Evolutionary conservation across 2,329 filamentous ascomycete genomes (phyloP).

Genomic region (Xylariaceae sp.): DNA sequence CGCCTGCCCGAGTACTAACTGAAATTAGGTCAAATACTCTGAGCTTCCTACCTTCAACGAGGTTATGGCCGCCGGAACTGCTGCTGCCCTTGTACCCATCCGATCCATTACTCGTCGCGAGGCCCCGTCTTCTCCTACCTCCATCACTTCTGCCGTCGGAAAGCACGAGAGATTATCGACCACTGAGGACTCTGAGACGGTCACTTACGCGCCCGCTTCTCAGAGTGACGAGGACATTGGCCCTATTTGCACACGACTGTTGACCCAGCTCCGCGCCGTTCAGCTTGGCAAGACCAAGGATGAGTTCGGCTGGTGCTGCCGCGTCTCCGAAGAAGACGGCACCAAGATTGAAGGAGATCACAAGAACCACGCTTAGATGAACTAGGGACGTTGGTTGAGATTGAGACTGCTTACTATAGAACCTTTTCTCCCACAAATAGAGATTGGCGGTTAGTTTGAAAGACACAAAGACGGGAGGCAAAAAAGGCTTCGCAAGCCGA

Average conservation of each 20-base stretch:
- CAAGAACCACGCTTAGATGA: conserved; percentile 5
- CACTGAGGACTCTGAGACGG: conserved; percentile 42
- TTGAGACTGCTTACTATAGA: neutral
- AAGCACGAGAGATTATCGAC: conserved; percentile 37
- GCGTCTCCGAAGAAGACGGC: conserved; percentile 43
- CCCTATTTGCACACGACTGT: conserved; percentile 63
- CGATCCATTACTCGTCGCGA: conserved; percentile 73
- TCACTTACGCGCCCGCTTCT: conserved; percentile 46
- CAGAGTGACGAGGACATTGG: conserved; percentile 63
- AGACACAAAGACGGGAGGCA: too few relatives aligned
- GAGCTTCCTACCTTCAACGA: conserved; percentile 57
- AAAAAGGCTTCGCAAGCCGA: too few relatives aligned
- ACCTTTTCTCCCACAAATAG: too few relatives aligned
- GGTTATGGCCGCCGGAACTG: conserved; percentile 87
- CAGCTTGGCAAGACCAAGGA: conserved; percentile 78
- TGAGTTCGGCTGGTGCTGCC: conserved; percentile 64
- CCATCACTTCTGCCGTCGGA: conserved; percentile 34
- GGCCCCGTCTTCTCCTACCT: conserved; percentile 36
- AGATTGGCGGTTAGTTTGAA: too few relatives aligned
- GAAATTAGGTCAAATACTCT: conserved; percentile 54
- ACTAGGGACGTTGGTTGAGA: neutral
- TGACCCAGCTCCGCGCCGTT: conserved; percentile 75
- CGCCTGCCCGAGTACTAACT: conserved; percentile 12
- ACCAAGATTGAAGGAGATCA: conserved; percentile 33
- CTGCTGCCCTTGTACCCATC: conserved; percentile 85